These are phyloP conservation scores for Magnaporthiopsis incrustans DNA, from an alignment of 2,329 filamentous ascomycete species.

Conservation along the genomic window DNA sequence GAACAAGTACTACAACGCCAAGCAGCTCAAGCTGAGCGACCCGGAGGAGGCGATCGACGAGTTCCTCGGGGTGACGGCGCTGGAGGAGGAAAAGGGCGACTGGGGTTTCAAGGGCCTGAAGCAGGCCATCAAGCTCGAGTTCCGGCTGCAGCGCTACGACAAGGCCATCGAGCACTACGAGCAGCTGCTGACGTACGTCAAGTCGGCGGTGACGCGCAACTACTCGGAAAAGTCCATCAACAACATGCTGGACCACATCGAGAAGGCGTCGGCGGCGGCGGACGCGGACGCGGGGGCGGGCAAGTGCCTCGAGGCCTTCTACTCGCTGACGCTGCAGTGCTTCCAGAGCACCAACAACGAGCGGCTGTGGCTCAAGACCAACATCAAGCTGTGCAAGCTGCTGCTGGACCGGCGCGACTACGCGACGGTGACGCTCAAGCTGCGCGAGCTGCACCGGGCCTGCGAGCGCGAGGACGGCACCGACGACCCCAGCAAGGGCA, in stretches of 20 bases:
- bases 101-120: conserved; percentile 99
- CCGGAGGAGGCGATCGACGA: conserved; percentile 85
- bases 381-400: conserved; percentile 89
- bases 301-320: conserved; percentile 88
- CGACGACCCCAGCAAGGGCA: conserved; percentile 91
- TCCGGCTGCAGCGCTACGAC: conserved; percentile 81
- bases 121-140: conserved; percentile 96
- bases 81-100: conserved; percentile 89
- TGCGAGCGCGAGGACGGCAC: conserved; percentile 82
- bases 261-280: conserved; percentile 67
- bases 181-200: conserved; percentile 94
- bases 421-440: conserved; percentile 66
- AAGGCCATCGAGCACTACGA: conserved; percentile 89
- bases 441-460: conserved; percentile 79
- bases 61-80: conserved; percentile 76
- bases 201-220: conserved; percentile 91
- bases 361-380: conserved; percentile 93
- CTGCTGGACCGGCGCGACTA: conserved; percentile 92
- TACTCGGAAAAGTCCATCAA: conserved; percentile 99
- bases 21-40: conserved; percentile 84
- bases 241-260: conserved; percentile 97
- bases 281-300: conserved; percentile 59
- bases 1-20: conserved; percentile 99
- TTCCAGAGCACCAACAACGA: conserved; percentile 98
- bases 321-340: conserved; percentile 83